Conservation (phyloP, 192 early-diverging fungal species). For the Backusella liffmaniae region DNA sequence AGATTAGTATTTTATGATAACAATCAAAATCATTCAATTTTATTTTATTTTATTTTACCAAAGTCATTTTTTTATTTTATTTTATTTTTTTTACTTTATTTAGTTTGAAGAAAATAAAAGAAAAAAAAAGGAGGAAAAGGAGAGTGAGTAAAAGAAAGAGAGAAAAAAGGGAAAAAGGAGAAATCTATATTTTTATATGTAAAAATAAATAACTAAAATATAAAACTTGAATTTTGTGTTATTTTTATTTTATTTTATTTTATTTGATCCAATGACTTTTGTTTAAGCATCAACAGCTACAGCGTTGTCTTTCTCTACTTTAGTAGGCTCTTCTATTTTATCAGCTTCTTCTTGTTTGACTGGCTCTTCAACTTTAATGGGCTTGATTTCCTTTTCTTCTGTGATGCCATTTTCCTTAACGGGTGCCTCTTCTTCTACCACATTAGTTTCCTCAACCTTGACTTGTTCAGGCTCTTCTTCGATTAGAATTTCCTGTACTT, state of each 20-base stretch:
- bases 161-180: neutral
- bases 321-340: neutral
- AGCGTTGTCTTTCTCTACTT: neutral
- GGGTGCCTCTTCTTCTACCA: neutral
- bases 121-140: neutral
- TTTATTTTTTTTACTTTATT: neutral
- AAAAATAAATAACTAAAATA: neutral
- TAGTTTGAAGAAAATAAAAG: neutral
- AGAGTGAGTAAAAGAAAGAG: neutral
- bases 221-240: neutral
- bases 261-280: constrained; percentile 1
- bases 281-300: neutral
- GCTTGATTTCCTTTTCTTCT: neutral
- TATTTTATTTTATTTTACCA: neutral
- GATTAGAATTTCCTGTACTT: neutral
- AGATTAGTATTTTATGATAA: neutral
- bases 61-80: neutral
- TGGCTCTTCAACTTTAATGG: neutral
- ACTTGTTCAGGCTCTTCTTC: neutral
- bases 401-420: neutral
- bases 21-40: neutral
- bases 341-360: neutral
- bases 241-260: neutral
- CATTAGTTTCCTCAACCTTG: neutral
- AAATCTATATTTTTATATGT: neutral